Evolutionary conservation across 2,329 filamentous ascomycete genomes (phyloP), one percentile per base, ranked within the genome.

Genomic region (Clathrospora elynae): DNA sequence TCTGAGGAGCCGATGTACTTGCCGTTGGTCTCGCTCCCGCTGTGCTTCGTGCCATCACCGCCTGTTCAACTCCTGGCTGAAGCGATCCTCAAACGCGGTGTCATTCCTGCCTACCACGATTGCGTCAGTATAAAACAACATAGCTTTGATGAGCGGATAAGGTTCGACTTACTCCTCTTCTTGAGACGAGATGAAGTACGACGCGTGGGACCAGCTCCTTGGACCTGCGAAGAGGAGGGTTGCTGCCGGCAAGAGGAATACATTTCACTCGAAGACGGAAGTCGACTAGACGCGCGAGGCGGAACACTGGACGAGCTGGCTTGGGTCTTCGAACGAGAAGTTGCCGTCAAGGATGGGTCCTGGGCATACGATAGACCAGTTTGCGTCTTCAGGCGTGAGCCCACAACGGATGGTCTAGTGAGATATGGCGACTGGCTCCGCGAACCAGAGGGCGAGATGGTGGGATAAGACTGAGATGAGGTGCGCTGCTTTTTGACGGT

Each of bases 401-500:
- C 42, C 6, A 12, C 6, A 29, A 5, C 16, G 1, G 18, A 34
- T 11, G 13, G 12, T n/a, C 18, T 23, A 13, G 28, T 23, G 7
- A 19, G 7, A 25, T 23, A 26, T 8, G 28, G 25, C 11, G 26
- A 16, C 6, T 12, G 11, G 10, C n/a, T 13, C n/a, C 3, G 20
- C 3, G 28, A 28, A 9, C 11, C 34, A 9, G 37, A 28, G 11
- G n/a, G 9, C 29, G 13, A 18, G 26, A 28, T 23, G 5, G 29
- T 34, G 14, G 33, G 5, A 10, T 34, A 17, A 16, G 26, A 13
- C 12, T 39, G 39, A n/a, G 47, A 36, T 3, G 32, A 37, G 23
- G 18, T 41, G 1, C 44, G 39, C 13, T 35, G 30, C n/a, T 35
- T 52, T 37, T 62, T 62, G 10, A 30, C 30, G 7, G 29, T 8